These are phyloP conservation scores for Wallacemonas collosoma DNA, from an alignment of 208 protist species.

Conservation along the genomic window DNA sequence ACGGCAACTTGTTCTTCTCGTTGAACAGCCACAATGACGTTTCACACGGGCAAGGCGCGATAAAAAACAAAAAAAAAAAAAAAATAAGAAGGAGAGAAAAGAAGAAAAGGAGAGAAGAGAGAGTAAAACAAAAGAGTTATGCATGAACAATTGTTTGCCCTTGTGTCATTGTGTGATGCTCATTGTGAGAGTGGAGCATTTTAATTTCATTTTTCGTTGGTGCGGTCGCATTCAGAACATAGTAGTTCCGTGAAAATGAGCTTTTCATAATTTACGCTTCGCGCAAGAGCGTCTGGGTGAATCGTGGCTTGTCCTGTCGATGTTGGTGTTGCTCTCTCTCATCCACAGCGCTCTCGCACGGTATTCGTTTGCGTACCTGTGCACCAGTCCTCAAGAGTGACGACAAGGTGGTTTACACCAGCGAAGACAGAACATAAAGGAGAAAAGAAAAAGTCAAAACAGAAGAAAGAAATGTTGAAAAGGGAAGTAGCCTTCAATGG, in stretches of 20 bases:
- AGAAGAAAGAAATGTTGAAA: slow-evolving; percentile 6
- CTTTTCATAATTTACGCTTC: neutral
- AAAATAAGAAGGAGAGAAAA: neutral
- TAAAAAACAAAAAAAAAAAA: slow-evolving; percentile 18
- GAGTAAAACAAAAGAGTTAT: no score
- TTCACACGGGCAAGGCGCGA: neutral
- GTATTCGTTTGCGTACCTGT: neutral
- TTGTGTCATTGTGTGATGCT: no score
- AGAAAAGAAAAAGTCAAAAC: neutral
- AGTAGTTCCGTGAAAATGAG: no score
- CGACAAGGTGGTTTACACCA: neutral
- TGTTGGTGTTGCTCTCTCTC: no score
- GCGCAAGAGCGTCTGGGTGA: neutral
- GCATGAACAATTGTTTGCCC: no score
- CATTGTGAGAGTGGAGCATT: no score
- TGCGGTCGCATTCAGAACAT: no score
- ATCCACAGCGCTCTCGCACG: no score
- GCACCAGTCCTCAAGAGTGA: neutral
- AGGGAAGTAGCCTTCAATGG: neutral
- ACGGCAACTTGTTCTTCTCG: no score
- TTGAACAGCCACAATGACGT: no score
- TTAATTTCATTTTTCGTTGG: no score
- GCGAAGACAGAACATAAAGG: neutral
- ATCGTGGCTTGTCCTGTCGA: no score
- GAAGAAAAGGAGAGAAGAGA: neutral